Evolutionary conservation across 345 rosid genomes (phyloP).

Genomic region (Citrus sinensis): DVS_A1.0 CM039163.1:45098001-45098500

Average conservation of each 20-base stretch:
- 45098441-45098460: conserved; percentile 61
- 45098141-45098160: conserved; percentile 1
- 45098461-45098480: not conserved
- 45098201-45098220: not conserved
- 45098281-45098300: conserved; percentile 37
- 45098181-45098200: conserved; percentile 18
- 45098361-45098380: conserved; percentile 11
- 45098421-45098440: conserved; percentile 63
- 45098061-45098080: not conserved
- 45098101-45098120: not conserved
- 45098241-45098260: conserved; percentile 29
- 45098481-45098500: not conserved
- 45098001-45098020: not conserved
- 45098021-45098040: not conserved
- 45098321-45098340: conserved; percentile 6
- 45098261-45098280: conserved; percentile 30
- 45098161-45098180: conserved; percentile 13
- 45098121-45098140: not conserved
- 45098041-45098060: conserved; percentile 27
- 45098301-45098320: conserved; percentile 36
- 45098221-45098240: conserved; percentile 33
- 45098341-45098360: conserved; percentile 1
- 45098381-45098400: conserved; percentile 34
- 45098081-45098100: conserved; percentile 7
- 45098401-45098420: conserved; percentile 38